These are phyloP conservation scores for Cucurbita moschata DNA, from an alignment of 306 rosid species.

Conservation along the genomic window DNA sequence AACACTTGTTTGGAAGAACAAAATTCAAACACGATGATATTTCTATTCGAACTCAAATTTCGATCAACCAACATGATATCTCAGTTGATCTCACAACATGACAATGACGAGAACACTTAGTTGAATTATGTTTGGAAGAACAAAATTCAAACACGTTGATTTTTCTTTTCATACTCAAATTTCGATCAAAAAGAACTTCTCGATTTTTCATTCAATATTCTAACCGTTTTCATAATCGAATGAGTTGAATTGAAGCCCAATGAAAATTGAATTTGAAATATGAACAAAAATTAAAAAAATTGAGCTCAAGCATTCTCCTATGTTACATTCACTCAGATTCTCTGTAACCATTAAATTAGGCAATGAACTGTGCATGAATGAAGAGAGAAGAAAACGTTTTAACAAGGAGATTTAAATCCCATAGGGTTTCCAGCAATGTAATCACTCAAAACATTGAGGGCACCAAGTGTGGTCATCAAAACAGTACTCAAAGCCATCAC, in stretches of 20 bases:
- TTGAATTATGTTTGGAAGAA: too few species aligned
- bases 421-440: constrained; percentile 46
- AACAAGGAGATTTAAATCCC: constrained; percentile 82
- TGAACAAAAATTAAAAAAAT: neutral
- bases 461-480: constrained; percentile 73
- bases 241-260: neutral
- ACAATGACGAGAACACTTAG: too few species aligned
- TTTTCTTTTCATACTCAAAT: too few species aligned
- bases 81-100: too few species aligned
- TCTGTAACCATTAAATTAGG: neutral
- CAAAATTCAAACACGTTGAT: too few species aligned
- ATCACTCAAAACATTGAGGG: constrained; percentile 40
- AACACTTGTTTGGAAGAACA: too few species aligned
- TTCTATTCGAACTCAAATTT: too few species aligned
- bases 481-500: constrained; percentile 68
- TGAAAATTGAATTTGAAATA: neutral
- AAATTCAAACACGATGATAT: too few species aligned
- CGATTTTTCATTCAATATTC: too few species aligned
- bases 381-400: neutral
- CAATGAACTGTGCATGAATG: neutral
- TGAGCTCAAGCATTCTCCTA: neutral
- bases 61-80: too few species aligned
- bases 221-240: too few species aligned
- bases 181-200: too few species aligned
- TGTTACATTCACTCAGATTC: neutral